Evolutionary conservation across 345 rosid genomes (phyloP).

Genomic region (Physaria fendleri): DNA sequence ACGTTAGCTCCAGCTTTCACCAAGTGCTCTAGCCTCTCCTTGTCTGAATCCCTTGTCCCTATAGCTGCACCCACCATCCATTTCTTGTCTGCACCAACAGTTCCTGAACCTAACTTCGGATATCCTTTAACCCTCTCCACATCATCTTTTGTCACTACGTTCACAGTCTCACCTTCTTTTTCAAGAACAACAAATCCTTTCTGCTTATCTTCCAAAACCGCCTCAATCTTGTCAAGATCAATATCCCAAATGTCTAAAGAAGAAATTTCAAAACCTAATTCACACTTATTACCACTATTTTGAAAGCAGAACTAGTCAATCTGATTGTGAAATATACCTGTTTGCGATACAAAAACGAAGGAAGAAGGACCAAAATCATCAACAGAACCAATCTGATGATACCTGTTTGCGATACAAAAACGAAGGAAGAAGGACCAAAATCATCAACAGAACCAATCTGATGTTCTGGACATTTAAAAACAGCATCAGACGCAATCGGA

Average conservation of each 20-base stretch:
- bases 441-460: conserved; percentile 28
- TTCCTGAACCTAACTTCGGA: conserved; percentile 59
- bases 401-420: conserved; percentile 34
- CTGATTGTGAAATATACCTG: too few relatives aligned
- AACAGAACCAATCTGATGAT: too few relatives aligned
- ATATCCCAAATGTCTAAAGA: too few relatives aligned
- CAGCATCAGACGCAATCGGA: conserved; percentile 53
- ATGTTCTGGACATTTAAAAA: conserved; percentile 36
- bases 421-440: conserved; percentile 37
- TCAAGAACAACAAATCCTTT: conserved; percentile 50
- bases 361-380: conserved; percentile 39
- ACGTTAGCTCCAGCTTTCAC: conserved; percentile 76
- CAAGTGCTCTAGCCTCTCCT: conserved; percentile 72
- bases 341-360: conserved; percentile 31
- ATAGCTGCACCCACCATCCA: conserved; percentile 92
- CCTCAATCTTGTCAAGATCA: conserved; percentile 50
- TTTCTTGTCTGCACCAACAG: conserved; percentile 56
- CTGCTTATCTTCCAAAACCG: conserved; percentile 37
- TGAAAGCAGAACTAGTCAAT: too few relatives aligned
- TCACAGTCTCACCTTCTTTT: conserved; percentile 54
- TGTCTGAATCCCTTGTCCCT: conserved; percentile 76
- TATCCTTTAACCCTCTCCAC: conserved; percentile 63
- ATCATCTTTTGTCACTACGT: conserved; percentile 59
- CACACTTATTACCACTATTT: neutral
- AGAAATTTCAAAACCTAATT: too few relatives aligned